Base-by-base conservation (phyloP, 352 stramenopile species). In the Blastocystis sp. region DNA sequence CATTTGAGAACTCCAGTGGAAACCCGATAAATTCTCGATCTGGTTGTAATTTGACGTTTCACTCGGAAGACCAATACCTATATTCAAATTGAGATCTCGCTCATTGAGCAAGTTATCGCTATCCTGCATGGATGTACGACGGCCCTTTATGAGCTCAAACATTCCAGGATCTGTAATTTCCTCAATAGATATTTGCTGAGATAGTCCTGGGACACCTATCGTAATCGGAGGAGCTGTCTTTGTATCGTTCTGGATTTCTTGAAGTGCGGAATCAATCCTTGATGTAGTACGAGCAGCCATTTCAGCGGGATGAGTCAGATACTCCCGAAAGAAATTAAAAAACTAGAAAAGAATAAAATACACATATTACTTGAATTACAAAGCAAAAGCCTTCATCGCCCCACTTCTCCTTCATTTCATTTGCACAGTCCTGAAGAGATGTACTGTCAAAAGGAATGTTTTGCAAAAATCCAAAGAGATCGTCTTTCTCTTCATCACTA, bases 311-410 rank as follows among this genome's bases (percentile, higher is more conserved):
- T 63, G 41, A 7, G 70, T 81, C 24, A 81, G 70, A 62, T 81
- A 66, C 26, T 81, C 41, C 20, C 43, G 70, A 53, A 81, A 81
- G 54, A 50, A 81, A 53, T 81, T 81, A 53, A 81, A 81, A 47
- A 81, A 81, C 70, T 81, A 66, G 37, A 37, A 62, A 66, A 24
- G 13, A 2, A 62, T n/a, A 7, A 20, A 47, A 11, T 16, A 20
- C 9, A 3, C 5, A 4, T n/a, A n/a, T 7, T 37, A 81, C 70
- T 53, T 81, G 70, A 24, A 81, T 81, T 8, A 81, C 43, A 37
- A 81, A 81, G 54, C 70, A 81, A 47, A 81, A 81, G 41, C 47
- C 47, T 37, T 81, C 70, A 39, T 81, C 70, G 20, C 70, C 70
- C 43, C 63, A 53, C 70, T 81, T 81, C 34, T 65, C 13, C 47